phyloP scores from a whole-genome alignment of 371 early-diverging fungal species.

The Rhizopus microsporus region DNA sequence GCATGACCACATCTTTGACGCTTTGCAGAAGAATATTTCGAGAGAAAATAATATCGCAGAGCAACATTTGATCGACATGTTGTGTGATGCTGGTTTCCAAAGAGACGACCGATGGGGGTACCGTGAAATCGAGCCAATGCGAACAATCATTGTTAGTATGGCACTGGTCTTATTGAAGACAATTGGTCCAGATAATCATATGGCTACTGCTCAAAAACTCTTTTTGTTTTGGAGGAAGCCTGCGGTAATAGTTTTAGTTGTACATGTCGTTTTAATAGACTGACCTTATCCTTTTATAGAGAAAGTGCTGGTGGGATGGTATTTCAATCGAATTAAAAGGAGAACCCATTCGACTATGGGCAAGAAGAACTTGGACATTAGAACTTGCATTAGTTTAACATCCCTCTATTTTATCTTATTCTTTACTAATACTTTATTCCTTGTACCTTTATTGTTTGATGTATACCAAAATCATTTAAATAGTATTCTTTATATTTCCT shows the following conservation, averaged over 20 bases:
- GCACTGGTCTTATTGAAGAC: constrained; percentile 72
- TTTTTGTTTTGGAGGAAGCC: constrained; percentile 85
- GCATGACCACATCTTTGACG: constrained; percentile 73
- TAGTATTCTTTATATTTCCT: not conserved
- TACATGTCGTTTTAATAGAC: not conserved
- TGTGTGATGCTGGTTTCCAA: constrained; percentile 74
- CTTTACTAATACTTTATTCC: too few relatives aligned
- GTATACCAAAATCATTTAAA: not conserved
- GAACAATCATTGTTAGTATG: constrained; percentile 71
- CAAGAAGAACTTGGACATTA: constrained; percentile 83
- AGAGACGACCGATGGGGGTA: constrained; percentile 72
- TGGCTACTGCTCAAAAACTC: constrained; percentile 80
- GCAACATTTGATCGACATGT: constrained; percentile 81
- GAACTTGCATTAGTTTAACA: constrained; percentile 75
- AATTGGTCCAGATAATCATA: constrained; percentile 72
- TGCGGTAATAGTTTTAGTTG: constrained; percentile 53
- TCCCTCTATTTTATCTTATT: constrained; percentile 5
- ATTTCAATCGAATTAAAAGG: constrained; percentile 63
- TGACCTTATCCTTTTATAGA: constrained; percentile 14
- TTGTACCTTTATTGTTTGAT: not conserved
- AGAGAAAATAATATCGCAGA: constrained; percentile 77
- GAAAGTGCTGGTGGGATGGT: constrained; percentile 77
- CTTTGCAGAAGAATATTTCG: constrained; percentile 73
- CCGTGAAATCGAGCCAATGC: constrained; percentile 66
- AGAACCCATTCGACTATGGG: constrained; percentile 75